phyloP scores from a whole-genome alignment of 1,284 basidiomycete genomes.

The Sporisorium graminicola region DNA sequence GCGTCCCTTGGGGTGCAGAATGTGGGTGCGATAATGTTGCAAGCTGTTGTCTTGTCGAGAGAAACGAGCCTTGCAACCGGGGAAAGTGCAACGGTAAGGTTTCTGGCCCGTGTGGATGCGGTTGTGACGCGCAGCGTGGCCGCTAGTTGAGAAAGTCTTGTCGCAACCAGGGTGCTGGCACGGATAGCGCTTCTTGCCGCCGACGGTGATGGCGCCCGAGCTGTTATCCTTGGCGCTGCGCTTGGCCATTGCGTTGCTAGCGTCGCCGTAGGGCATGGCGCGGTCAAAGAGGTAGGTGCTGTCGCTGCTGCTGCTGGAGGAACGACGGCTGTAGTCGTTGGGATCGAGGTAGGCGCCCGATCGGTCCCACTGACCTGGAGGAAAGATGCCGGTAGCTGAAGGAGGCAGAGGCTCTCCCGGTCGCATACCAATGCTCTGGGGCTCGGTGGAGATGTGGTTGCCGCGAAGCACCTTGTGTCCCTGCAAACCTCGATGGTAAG shows the following conservation, averaged over 20 bases:
- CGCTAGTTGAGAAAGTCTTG: slow-evolving; percentile 82
- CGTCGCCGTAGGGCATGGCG: slow-evolving; percentile 38
- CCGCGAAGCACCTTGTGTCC: slow-evolving; percentile 49
- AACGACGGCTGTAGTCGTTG: slow-evolving; percentile 43
- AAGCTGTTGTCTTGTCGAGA: slow-evolving; percentile 69
- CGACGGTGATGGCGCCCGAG: slow-evolving; percentile 53
- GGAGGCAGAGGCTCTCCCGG: slow-evolving; percentile 40
- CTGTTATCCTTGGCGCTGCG: slow-evolving; percentile 37
- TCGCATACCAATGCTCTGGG: slow-evolving; percentile 23
- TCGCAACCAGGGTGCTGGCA: slow-evolving; percentile 76
- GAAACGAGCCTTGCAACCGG: slow-evolving; percentile 68
- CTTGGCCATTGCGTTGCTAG: slow-evolving; percentile 19
- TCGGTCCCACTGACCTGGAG: slow-evolving; percentile 50
- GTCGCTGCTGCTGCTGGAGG: slow-evolving; percentile 36
- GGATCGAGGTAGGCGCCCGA: slow-evolving; percentile 35
- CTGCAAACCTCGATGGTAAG: slow-evolving; percentile 39
- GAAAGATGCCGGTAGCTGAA: slow-evolving; percentile 40
- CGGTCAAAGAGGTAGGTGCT: slow-evolving; percentile 42
- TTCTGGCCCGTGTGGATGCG: slow-evolving; percentile 77
- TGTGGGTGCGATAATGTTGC: slow-evolving; percentile 68
- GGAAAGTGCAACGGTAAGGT: slow-evolving; percentile 67
- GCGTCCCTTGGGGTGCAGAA: slow-evolving; percentile 62
- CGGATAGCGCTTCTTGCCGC: slow-evolving; percentile 73
- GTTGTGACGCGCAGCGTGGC: slow-evolving; percentile 83
- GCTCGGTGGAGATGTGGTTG: slow-evolving; percentile 41